A percentile compares a stretch with the other conserved stretches of the same genome.
phyloP scores from a whole-genome alignment of 306 rosid genomes.

The Pterocarpus santalinus region DNA sequence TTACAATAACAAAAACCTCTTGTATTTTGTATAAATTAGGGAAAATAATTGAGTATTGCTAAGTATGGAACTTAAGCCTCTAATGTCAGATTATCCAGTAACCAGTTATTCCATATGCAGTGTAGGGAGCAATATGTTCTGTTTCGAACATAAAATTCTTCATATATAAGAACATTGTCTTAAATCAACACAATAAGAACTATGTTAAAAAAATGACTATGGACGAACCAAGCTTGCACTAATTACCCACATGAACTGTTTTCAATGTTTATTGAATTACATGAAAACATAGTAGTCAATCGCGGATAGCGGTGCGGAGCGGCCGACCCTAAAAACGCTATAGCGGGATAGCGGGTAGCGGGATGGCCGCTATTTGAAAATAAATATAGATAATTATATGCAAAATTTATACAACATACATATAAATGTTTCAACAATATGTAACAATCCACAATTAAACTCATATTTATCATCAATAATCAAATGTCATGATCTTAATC shows the following conservation, averaged over 20 bases:
- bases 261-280: background rate
- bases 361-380: no score
- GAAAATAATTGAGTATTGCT: background rate
- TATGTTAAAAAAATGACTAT: background rate
- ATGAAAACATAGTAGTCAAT: background rate
- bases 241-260: constrained; percentile 1
- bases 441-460: no score
- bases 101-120: constrained; percentile 13
- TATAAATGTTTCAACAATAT: no score
- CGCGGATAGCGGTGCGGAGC: no score
- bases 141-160: constrained; percentile 4
- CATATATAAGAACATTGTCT: background rate
- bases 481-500: no score
- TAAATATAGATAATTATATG: no score
- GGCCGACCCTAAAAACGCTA: no score
- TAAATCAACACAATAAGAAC: background rate
- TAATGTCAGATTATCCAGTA: background rate
- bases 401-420: no score
- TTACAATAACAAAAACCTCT: background rate
- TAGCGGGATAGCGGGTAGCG: no score
- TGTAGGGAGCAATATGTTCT: background rate
- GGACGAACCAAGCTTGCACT: background rate
- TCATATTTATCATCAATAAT: no score
- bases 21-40: background rate
- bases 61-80: constrained; percentile 22